Evolutionary conservation across 371 early-diverging fungal species (phyloP), one percentile per base, ranked within the genome.

Genomic region (Mucor lusitanicus): DNA sequence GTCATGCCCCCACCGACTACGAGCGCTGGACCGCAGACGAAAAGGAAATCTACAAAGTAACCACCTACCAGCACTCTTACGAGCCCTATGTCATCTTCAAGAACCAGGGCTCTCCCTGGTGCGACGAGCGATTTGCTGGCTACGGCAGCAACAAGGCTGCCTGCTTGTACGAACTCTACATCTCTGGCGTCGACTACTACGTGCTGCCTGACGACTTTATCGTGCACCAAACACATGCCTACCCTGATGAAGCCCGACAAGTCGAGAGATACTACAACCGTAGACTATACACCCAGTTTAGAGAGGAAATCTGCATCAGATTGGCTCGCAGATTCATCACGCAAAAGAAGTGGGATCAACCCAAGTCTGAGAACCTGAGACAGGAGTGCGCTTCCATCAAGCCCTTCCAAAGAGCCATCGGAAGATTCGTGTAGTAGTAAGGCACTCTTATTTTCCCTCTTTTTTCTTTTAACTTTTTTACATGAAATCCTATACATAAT

Each of bases 111-210:
- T 73, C 80, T 1, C 81, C 85, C 2, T 88, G 88, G 88, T 87
- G 89, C 56, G 88, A 88, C 48, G 89, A 88, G 63, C 76, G 89
- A 39, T 88, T 88, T 61, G 72, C 87, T 28, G 89, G 89, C 3
- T 88, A 88, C 74, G 89, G 89, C 33, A 83, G 85, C 54, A 88
- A 88, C 69, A 88, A 88, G 70, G 88, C 88, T 50, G 89, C 89
- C 25, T 88, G 89, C 59, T 70, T 88, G 25, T 88, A 80, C 69
- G 89, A 88, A 68, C 67, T 87, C 19, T 88, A 83, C 64, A 74
- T 87, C 23, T 85, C 87, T n/a, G 89, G 89, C 32, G 73, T 84
- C 25, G 83, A 87, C 53, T 87, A 82, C 54, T 82, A 82, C 64
- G 87, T 87, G 6, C 64, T 88, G 53, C 88, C 89, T 3, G 61